Evolutionary conservation across 768 basidiomycete genomes (phyloP).

Genomic region (Fomitopsis serialis): DNA sequence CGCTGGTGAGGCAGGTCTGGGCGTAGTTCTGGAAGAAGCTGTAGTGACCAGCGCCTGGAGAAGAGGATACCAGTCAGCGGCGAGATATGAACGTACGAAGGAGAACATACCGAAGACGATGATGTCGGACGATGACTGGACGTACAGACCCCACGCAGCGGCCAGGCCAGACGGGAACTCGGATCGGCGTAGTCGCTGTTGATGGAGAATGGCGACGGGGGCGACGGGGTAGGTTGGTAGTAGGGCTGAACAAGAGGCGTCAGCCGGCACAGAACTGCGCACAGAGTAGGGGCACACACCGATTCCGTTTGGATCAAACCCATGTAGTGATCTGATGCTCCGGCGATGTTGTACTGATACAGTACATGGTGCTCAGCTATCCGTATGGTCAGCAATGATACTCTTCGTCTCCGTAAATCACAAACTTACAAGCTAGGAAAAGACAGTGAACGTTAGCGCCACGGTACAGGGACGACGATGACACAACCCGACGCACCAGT

Average conservation of each 20-base stretch:
- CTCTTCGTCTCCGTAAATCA: background rate
- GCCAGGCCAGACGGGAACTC: conserved; percentile 31
- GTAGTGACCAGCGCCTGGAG: conserved; percentile 58
- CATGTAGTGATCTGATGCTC: conserved; percentile 62
- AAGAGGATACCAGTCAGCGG: background rate
- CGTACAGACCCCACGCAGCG: conserved; percentile 53
- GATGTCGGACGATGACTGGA: conserved; percentile 49
- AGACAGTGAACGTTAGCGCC: background rate
- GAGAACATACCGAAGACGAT: conserved; percentile 54
- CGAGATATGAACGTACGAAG: background rate
- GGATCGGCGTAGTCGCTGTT: conserved; percentile 50
- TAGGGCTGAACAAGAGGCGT: conserved; percentile 44
- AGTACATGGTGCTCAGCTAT: conserved; percentile 63
- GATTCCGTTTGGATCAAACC: conserved; percentile 73
- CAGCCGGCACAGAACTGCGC: background rate
- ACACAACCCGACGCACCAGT: conserved; percentile 40
- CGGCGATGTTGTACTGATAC: conserved; percentile 64
- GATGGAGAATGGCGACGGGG: conserved; percentile 51
- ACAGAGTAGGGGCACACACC: conserved; percentile 32
- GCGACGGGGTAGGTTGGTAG: conserved; percentile 54
- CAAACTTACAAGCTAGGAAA: background rate
- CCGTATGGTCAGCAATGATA: background rate
- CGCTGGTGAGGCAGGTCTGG: conserved; percentile 39
- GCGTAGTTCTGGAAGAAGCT: conserved; percentile 64
- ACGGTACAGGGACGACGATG: background rate